Percentiles rank a stretch among this genome's conserved stretches.
Conservation (phyloP, 2,329 filamentous ascomycete species). For the Arthrinium phaeospermum region DNA sequence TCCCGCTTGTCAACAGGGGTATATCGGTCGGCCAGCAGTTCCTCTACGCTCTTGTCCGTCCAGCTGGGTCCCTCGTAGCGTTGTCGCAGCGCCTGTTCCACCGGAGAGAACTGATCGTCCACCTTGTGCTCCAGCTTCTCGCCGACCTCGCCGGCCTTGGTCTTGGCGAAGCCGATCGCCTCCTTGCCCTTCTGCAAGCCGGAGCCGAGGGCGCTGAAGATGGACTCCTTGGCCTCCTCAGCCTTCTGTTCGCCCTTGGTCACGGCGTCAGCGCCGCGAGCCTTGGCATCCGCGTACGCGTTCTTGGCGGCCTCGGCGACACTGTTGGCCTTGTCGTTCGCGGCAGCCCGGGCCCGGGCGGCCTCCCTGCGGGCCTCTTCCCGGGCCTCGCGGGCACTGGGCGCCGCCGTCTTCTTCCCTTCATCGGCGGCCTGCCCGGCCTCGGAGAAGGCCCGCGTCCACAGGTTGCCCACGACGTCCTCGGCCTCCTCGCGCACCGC, state of each 20-base stretch:
- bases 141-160: slow-evolving; percentile 42
- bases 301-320: slow-evolving; percentile 38
- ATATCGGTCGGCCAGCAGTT: slow-evolving; percentile 48
- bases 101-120: slow-evolving; percentile 41
- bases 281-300: slow-evolving; percentile 39
- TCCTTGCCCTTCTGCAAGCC: slow-evolving; percentile 49
- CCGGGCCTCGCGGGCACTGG: slow-evolving; percentile 30
- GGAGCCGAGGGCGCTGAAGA: slow-evolving; percentile 46
- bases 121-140: slow-evolving; percentile 40
- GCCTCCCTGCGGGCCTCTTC: slow-evolving; percentile 41
- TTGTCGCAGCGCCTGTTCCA: slow-evolving; percentile 57
- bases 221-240: slow-evolving; percentile 43
- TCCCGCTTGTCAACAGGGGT: slow-evolving; percentile 44
- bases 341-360: slow-evolving; percentile 31
- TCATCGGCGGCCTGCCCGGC: slow-evolving; percentile 35
- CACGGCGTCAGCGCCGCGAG: slow-evolving; percentile 33
- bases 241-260: slow-evolving; percentile 39
- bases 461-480: slow-evolving; percentile 51
- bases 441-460: slow-evolving; percentile 45
- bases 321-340: slow-evolving; percentile 36
- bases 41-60: slow-evolving; percentile 55
- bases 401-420: slow-evolving; percentile 23
- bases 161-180: slow-evolving; percentile 45
- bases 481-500: slow-evolving; percentile 65
- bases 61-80: slow-evolving; percentile 52